Percentiles rank a stretch among this genome's conserved stretches.
These are phyloP conservation scores for Fusarium temperatum DNA, from an alignment of 2,329 filamentous ascomycete genomes.

Conservation along the genomic window DNA sequence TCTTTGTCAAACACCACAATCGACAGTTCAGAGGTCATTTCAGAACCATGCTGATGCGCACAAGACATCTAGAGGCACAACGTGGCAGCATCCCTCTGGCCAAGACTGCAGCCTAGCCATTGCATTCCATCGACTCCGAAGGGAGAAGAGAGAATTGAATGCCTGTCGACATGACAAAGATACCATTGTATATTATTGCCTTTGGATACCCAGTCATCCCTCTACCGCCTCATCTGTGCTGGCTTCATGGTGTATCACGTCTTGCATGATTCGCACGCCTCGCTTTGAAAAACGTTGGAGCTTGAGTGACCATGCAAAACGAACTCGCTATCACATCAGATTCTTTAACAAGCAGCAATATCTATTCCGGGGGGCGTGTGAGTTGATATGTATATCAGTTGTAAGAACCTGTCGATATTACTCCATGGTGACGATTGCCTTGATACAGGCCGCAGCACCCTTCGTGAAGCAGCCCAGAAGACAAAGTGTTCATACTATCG, in stretches of 20 bases:
- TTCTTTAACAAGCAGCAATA: not conserved
- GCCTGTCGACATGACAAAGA: slow-evolving; percentile 2
- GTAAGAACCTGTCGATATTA: not conserved
- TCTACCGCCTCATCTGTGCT: slow-evolving; percentile 31
- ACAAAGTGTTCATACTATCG: not conserved
- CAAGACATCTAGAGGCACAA: slow-evolving; percentile 36
- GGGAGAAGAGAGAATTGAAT: slow-evolving; percentile 15
- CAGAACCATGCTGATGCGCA: slow-evolving; percentile 20
- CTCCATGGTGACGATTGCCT: not conserved
- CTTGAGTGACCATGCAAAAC: slow-evolving; percentile 27
- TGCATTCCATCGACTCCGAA: slow-evolving; percentile 26
- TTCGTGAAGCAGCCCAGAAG: not conserved
- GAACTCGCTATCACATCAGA: slow-evolving; percentile 32
- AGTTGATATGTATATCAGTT: not conserved
- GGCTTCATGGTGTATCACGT: slow-evolving; percentile 1
- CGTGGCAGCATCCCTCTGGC: slow-evolving; percentile 40
- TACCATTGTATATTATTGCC: slow-evolving; percentile 20
- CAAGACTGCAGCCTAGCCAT: slow-evolving; percentile 19
- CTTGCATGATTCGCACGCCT: slow-evolving; percentile 14
- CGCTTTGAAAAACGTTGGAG: slow-evolving; percentile 3
- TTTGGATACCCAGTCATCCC: slow-evolving; percentile 28
- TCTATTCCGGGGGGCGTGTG: slow-evolving; percentile 1
- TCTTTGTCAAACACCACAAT: slow-evolving; percentile 19
- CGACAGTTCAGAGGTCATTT: slow-evolving; percentile 30
- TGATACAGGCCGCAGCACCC: not conserved